Percentiles rank a stretch among this genome's conserved stretches.
These are phyloP conservation scores for Linderina pennispora DNA, from an alignment of 192 early-diverging fungal genomes.

Conservation along the genomic window DNA sequence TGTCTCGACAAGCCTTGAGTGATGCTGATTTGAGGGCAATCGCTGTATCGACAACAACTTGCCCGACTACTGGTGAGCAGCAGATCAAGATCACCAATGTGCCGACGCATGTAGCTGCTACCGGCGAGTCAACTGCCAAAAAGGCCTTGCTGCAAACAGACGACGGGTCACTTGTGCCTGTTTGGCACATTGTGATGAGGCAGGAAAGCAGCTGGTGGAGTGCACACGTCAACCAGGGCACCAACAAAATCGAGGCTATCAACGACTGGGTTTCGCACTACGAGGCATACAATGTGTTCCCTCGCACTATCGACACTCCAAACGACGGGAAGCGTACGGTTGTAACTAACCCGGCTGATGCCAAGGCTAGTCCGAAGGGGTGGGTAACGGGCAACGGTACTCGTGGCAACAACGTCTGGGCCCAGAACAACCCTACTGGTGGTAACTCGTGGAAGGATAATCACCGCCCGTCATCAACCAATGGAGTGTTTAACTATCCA, in stretches of 20 bases:
- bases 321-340: slow-evolving; percentile 50
- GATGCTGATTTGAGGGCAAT: background rate
- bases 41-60: background rate
- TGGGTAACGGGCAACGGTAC: slow-evolving; percentile 74
- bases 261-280: slow-evolving; percentile 73
- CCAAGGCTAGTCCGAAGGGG: slow-evolving; percentile 57
- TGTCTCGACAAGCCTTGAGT: no score
- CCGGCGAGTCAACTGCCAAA: slow-evolving; percentile 41
- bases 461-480: slow-evolving; percentile 58
- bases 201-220: slow-evolving; percentile 82
- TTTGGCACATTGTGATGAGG: slow-evolving; percentile 80
- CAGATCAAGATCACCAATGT: slow-evolving; percentile 11
- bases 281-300: slow-evolving; percentile 64
- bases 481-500: slow-evolving; percentile 62
- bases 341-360: slow-evolving; percentile 46
- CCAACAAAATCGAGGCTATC: slow-evolving; percentile 62
- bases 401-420: slow-evolving; percentile 81
- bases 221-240: slow-evolving; percentile 55
- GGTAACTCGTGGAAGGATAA: slow-evolving; percentile 66
- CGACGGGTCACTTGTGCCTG: slow-evolving; percentile 54
- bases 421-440: slow-evolving; percentile 72
- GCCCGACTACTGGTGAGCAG: background rate
- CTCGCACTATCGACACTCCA: slow-evolving; percentile 76
- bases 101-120: slow-evolving; percentile 28
- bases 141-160: slow-evolving; percentile 62